phyloP scores from a whole-genome alignment of 371 early-diverging fungal species.

The Mortierella sp. region DNA sequence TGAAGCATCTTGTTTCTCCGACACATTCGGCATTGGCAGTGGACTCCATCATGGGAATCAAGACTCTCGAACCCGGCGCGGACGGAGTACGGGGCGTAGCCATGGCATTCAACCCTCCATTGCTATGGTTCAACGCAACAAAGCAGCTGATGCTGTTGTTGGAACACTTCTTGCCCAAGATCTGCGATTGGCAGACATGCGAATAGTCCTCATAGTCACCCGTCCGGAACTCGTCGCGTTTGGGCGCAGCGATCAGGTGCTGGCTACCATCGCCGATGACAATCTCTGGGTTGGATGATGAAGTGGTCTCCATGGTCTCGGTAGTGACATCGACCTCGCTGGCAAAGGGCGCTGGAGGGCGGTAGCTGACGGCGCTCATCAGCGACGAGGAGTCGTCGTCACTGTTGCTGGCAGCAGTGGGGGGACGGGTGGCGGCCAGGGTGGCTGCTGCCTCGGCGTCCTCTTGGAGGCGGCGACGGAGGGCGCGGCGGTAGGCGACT shows the following conservation, averaged over 20 bases:
- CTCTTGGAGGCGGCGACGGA: constrained; percentile 33
- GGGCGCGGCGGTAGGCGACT: constrained; percentile 40
- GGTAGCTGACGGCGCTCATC: constrained; percentile 42
- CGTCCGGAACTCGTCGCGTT: constrained; percentile 31
- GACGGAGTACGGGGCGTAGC: constrained; percentile 23
- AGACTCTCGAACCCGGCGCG: not conserved
- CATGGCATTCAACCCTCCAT: constrained; percentile 28
- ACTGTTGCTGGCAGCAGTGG: not conserved
- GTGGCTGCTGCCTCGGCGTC: constrained; percentile 28
- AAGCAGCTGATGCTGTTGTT: constrained; percentile 54
- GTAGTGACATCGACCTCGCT: constrained; percentile 49
- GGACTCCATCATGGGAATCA: not conserved
- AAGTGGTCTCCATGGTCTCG: constrained; percentile 22
- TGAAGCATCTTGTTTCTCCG: not conserved
- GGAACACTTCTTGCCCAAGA: constrained; percentile 43
- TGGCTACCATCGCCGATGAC: constrained; percentile 13
- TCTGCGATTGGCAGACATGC: constrained; percentile 46
- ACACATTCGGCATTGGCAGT: not conserved
- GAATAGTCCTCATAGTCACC: constrained; percentile 46
- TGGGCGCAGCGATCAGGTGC: constrained; percentile 40
- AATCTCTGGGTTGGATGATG: constrained; percentile 24
- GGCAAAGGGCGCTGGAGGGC: constrained; percentile 50
- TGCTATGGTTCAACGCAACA: constrained; percentile 47
- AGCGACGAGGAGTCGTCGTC: constrained; percentile 26
- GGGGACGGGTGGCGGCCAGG: not conserved